phyloP scores from a whole-genome alignment of 805 yeast species.

The Schwanniomyces vanrijiae region DNA sequence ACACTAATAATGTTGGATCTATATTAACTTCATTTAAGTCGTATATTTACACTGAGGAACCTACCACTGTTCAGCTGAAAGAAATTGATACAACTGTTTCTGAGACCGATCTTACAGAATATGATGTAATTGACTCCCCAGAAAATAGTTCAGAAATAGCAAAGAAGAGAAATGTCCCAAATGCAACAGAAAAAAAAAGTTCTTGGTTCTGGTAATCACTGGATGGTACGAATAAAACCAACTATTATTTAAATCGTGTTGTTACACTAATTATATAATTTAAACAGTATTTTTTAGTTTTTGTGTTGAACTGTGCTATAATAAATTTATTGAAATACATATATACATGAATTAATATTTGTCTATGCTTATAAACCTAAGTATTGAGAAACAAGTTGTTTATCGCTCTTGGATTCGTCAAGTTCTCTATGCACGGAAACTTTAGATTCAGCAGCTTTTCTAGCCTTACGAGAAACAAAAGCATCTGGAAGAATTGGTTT shows the following conservation, averaged over 20 bases:
- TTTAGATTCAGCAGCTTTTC: slow-evolving; percentile 22
- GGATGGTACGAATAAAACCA: not conserved
- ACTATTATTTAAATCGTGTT: too few relatives aligned
- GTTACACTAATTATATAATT: not conserved
- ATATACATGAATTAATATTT: slow-evolving; percentile 9
- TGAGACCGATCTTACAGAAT: slow-evolving; percentile 17
- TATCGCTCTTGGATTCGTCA: slow-evolving; percentile 25
- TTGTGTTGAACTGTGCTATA: slow-evolving; percentile 1
- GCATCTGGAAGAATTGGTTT: slow-evolving; percentile 42
- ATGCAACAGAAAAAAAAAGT: slow-evolving; percentile 6
- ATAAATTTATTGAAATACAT: not conserved
- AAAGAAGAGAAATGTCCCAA: not conserved
- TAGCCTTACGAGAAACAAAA: slow-evolving; percentile 29
- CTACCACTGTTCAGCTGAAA: not conserved
- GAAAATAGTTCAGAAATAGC: not conserved
- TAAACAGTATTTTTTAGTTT: not conserved
- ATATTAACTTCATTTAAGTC: not conserved
- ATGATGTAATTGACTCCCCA: slow-evolving; percentile 42
- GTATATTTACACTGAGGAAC: not conserved
- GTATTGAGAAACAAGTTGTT: slow-evolving; percentile 26
- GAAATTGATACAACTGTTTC: slow-evolving; percentile 3
- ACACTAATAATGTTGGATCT: not conserved
- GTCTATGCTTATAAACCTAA: slow-evolving; percentile 24
- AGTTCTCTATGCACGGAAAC: slow-evolving; percentile 17
- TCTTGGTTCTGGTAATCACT: slow-evolving; percentile 23